phyloP scores from a whole-genome alignment of 1,139 yeast genomes.

The Ogataea hybrid region DNA sequence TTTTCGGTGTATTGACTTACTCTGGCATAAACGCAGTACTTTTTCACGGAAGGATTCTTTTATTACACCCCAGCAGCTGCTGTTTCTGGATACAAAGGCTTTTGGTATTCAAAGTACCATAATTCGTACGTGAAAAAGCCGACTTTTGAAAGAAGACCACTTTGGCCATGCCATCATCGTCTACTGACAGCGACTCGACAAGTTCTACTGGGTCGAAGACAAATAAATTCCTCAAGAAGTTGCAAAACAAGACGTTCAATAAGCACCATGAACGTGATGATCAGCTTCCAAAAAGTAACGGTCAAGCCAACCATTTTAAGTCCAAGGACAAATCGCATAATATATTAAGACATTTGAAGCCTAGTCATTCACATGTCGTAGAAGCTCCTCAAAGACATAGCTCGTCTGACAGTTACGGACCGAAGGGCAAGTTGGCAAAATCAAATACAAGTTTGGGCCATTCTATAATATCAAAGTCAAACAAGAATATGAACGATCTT shows the following conservation, averaged over 20 bases:
- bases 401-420: constrained; percentile 2
- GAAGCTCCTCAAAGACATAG: not conserved
- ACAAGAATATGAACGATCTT: constrained; percentile 16
- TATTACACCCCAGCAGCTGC: too few species aligned
- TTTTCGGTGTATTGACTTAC: not conserved
- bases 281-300: not conserved
- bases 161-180: not conserved
- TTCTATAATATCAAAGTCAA: constrained; percentile 10
- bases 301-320: constrained; percentile 2
- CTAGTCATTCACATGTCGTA: constrained; percentile 2
- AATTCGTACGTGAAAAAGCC: not conserved
- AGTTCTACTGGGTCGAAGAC: constrained; percentile 5
- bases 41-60: too few species aligned
- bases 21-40: not conserved
- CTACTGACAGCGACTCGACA: not conserved
- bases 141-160: not conserved
- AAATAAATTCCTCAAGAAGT: constrained; percentile 14
- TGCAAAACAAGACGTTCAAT: constrained; percentile 15
- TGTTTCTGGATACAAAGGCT: too few species aligned
- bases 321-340: constrained; percentile 7
- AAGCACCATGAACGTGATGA: constrained; percentile 9
- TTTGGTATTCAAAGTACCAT: too few species aligned
- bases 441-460: constrained; percentile 12
- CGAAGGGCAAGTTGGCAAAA: constrained; percentile 6
- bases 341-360: constrained; percentile 13